Conservation (phyloP, 164 flowering plant genomes). For the Aristolochia fimbriata region DNA sequence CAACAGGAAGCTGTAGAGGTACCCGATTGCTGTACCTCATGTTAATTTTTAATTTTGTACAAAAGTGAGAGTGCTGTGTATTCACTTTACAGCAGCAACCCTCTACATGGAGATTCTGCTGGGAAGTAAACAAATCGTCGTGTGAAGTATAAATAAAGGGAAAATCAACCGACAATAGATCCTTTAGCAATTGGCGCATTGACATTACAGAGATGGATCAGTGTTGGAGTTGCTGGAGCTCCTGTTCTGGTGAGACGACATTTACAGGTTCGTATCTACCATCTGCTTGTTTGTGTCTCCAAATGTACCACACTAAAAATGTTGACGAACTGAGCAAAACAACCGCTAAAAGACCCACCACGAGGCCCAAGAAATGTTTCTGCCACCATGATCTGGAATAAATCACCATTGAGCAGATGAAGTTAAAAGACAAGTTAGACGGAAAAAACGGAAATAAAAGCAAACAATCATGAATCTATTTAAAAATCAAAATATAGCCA, state of each 20-base stretch:
- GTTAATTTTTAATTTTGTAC: no score
- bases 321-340: slow-evolving; percentile 3
- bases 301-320: slow-evolving; percentile 6
- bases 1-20: no score
- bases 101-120: no score
- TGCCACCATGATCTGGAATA: slow-evolving; percentile 12
- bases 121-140: no score
- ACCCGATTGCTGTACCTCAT: no score
- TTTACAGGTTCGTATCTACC: slow-evolving; percentile 10
- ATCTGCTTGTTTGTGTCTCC: slow-evolving; percentile 7
- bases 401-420: not conserved
- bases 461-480: not conserved
- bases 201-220: no score
- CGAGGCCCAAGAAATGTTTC: slow-evolving; percentile 2
- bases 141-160: no score
- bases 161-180: no score
- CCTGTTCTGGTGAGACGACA: slow-evolving; percentile 7
- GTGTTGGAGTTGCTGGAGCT: slow-evolving; percentile 7
- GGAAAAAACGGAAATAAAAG: not conserved
- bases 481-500: not conserved
- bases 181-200: no score
- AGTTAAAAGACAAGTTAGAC: not conserved
- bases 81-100: no score
- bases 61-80: no score
- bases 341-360: slow-evolving; percentile 2